phyloP scores from a whole-genome alignment of 2,329 filamentous ascomycete genomes.

The Colletotrichum sp. region DNA sequence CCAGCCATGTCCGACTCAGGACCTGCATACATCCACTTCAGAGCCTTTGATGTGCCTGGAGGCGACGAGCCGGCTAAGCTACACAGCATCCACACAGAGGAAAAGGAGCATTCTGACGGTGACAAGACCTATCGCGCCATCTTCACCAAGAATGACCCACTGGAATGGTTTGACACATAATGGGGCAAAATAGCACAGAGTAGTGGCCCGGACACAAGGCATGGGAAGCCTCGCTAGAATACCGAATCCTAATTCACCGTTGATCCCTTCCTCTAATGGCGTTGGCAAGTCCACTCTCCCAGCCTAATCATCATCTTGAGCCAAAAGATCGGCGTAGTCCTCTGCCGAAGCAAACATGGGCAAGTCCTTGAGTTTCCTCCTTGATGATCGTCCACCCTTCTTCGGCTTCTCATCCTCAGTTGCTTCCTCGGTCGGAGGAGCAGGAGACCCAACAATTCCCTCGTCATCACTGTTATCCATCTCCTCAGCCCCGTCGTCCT shows the following conservation, averaged over 20 bases:
- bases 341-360: constrained; percentile 93
- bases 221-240: background rate
- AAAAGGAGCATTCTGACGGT: constrained; percentile 45
- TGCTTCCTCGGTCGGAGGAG: background rate
- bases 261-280: background rate
- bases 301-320: constrained; percentile 65
- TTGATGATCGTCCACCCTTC: constrained; percentile 63
- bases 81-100: constrained; percentile 54
- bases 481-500: constrained; percentile 38
- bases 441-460: background rate
- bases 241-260: background rate
- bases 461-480: background rate
- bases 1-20: constrained; percentile 42
- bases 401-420: constrained; percentile 41
- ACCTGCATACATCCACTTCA: constrained; percentile 51
- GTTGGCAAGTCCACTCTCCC: background rate
- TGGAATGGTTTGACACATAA: constrained; percentile 60
- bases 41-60: constrained; percentile 43
- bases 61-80: constrained; percentile 43
- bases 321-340: constrained; percentile 88
- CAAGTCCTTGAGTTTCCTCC: constrained; percentile 84
- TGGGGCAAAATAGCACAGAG: background rate
- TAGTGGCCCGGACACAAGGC: background rate
- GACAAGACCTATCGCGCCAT: constrained; percentile 50
- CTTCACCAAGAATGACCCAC: constrained; percentile 48